phyloP scores from a whole-genome alignment of 1,284 basidiomycete species.

The Moesziomyces antarcticus region DNA sequence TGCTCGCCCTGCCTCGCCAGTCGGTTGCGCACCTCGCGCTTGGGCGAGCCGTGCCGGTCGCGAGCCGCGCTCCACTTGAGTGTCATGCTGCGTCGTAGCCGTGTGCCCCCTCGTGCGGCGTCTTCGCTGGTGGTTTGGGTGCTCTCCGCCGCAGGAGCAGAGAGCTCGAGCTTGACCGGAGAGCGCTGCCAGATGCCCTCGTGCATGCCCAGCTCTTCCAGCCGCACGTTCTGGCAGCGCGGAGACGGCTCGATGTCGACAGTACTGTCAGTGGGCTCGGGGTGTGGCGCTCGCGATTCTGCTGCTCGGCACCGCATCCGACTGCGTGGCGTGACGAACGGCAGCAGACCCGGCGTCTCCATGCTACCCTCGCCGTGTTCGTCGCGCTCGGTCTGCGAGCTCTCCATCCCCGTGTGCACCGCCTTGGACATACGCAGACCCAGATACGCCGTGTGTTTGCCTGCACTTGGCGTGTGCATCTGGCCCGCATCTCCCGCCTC shows the following conservation, averaged over 20 bases:
- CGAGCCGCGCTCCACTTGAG: background rate
- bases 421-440: constrained; percentile 14
- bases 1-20: constrained; percentile 1
- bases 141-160: background rate
- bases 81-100: constrained; percentile 16
- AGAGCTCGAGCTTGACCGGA: constrained; percentile 16
- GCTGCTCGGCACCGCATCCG: constrained; percentile 13
- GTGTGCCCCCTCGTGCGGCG: background rate
- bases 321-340: constrained; percentile 26
- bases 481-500: no score
- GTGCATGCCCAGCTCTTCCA: constrained; percentile 29
- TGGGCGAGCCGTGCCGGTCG: constrained; percentile 25
- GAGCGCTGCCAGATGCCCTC: constrained; percentile 33
- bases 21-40: constrained; percentile 20
- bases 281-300: constrained; percentile 2
- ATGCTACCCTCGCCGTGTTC: background rate
- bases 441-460: background rate
- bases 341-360: constrained; percentile 2
- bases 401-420: background rate
- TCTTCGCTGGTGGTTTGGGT: no score
- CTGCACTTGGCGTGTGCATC: no score
- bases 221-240: constrained; percentile 2
- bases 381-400: background rate
- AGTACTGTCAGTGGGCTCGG: background rate
- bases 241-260: constrained; percentile 8